Evolutionary conservation across 768 basidiomycete species (phyloP), one percentile per base, ranked within the genome.

Genomic region (Amanita polypyramis): DNA sequence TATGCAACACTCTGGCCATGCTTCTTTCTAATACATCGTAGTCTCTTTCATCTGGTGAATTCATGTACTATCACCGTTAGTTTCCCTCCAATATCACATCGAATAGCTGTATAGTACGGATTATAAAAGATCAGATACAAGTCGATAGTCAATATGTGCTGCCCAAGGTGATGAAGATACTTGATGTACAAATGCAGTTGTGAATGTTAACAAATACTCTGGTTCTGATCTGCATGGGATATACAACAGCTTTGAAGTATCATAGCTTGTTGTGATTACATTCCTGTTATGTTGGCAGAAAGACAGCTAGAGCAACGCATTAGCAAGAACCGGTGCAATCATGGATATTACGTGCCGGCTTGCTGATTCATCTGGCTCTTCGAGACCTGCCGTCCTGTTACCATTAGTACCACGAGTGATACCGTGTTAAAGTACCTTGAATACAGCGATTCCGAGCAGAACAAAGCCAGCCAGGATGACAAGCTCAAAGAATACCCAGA

Each of bases 401-500:
- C 29, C 8, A 23, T 29, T n/a, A 35, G 43, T 25, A 5, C n/a
- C 12, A 7, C 17, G 2, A 33, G 14, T 5, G 39, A 39, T 15
- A 15, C 8, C 29, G 41, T 40, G 47, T 6, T 15, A 15, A 47
- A 65, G 48, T 56, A 82, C 83, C 70, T 89, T 88, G 77, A 95
- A 97, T 3, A 80, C 79, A 49, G 70, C 76, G 33, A 95, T 80
- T 12, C 93, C 93, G 7, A 92, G 66, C 47, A 95, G 71, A 3
- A 84, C 70, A 58, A 93, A 93, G 9, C 80, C 83, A 42, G 80
- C 79, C 40, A 94, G 73, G 8, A 81, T 79, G 1, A 74, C 77
- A 23, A 85, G 56, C 56, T 89, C 80, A 63, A 92, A 93, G 4
- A 84, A 47, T 45, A 93, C 79, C 92, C 91, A 95, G 42, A 88